phyloP scores from a whole-genome alignment of 2,329 filamentous ascomycete genomes.

The Akanthomyces lecanii region DNA sequence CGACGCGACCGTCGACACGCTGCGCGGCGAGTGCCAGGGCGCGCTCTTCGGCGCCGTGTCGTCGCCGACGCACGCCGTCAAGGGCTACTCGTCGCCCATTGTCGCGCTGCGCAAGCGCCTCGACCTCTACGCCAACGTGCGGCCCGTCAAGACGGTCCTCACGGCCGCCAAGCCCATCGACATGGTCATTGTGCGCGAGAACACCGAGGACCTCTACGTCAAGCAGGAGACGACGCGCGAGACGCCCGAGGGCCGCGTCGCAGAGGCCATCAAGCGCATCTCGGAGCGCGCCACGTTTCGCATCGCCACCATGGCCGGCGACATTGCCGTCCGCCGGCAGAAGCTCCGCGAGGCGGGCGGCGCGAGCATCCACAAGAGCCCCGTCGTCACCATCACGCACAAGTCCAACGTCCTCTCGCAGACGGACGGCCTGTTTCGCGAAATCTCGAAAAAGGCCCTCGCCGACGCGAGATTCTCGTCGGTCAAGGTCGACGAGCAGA shows the following conservation, averaged over 20 bases:
- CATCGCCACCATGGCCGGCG: constrained; percentile 89
- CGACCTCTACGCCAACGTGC: constrained; percentile 94
- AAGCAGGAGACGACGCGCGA: constrained; percentile 90
- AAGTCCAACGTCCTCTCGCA: constrained; percentile 97
- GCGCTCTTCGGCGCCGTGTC: constrained; percentile 94
- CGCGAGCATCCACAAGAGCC: constrained; percentile 51
- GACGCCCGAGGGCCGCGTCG: constrained; percentile 71
- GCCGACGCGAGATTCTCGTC: constrained; percentile 57
- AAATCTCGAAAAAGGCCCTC: constrained; percentile 70
- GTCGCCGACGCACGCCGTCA: constrained; percentile 83
- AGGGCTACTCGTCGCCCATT: constrained; percentile 94
- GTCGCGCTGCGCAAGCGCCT: constrained; percentile 94
- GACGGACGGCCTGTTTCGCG: constrained; percentile 92
- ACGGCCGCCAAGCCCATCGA: constrained; percentile 70
- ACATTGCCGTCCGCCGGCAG: constrained; percentile 85
- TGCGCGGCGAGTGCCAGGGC: constrained; percentile 89
- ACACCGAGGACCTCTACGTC: constrained; percentile 97
- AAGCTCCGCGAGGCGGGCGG: constrained; percentile 62
- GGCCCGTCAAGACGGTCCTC: constrained; percentile 81
- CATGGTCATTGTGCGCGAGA: constrained; percentile 97
- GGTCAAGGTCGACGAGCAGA: constrained; percentile 86
- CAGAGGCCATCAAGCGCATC: constrained; percentile 97
- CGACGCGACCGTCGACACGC: constrained; percentile 82
- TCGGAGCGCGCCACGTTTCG: constrained; percentile 77
- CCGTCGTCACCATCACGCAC: constrained; percentile 93